A percentile compares a stretch with the other conserved stretches of the same genome.
Evolutionary conservation across 257 asterid genomes (phyloP).

Genomic region (Primulina tabacum): DNA sequence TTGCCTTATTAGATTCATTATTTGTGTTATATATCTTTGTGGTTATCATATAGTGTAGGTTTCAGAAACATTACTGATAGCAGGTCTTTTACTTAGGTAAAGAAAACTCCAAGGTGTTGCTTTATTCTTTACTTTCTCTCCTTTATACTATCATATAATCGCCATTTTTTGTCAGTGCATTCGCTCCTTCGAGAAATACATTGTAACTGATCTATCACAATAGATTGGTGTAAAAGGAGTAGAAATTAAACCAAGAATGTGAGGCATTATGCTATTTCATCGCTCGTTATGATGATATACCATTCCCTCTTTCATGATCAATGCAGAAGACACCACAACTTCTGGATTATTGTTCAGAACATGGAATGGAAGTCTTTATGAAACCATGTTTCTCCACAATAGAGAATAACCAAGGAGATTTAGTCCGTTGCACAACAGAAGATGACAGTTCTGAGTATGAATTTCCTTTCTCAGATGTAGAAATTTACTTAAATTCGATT

Average conservation of each 20-base stretch:
- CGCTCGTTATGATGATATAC: not conserved
- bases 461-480: constrained; percentile 18
- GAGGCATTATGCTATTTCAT: not conserved
- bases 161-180: not conserved
- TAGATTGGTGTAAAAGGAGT: not conserved
- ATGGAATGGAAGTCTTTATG: constrained; percentile 19
- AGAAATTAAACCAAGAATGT: no score
- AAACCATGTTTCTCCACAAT: constrained; percentile 13
- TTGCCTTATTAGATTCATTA: not conserved
- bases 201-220: not conserved
- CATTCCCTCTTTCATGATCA: constrained; percentile 21
- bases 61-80: not conserved
- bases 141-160: not conserved
- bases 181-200: not conserved
- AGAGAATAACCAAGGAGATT: constrained; percentile 21
- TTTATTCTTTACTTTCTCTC: not conserved
- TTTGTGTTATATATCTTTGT: not conserved
- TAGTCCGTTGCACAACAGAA: constrained; percentile 26
- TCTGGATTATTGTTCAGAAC: constrained; percentile 19
- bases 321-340: constrained; percentile 35
- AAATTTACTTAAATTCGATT: constrained; percentile 23
- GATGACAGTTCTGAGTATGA: constrained; percentile 20
- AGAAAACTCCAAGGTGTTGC: not conserved
- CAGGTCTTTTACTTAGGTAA: not conserved
- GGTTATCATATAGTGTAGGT: not conserved